phyloP scores from a whole-genome alignment of 106 monocot species.

The Apostasia ramifera region DNA sequence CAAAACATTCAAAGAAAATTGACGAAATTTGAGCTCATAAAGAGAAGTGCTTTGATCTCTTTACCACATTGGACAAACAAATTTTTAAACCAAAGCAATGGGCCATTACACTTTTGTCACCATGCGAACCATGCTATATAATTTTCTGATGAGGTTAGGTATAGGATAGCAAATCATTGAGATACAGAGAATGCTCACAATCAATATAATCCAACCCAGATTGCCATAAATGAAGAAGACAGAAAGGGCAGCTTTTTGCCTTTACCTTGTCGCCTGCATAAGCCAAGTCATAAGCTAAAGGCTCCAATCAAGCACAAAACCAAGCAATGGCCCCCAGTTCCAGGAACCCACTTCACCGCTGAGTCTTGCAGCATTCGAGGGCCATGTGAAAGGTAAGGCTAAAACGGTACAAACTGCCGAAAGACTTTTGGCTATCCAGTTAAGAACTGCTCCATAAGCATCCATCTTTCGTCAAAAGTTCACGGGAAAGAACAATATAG shows the following conservation, averaged over 20 bases:
- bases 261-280: background rate
- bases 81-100: background rate
- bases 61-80: background rate
- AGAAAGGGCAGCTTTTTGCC: no score
- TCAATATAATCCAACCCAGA: no score
- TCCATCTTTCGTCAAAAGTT: slow-evolving; percentile 4
- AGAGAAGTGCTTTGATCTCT: background rate
- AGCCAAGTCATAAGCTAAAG: background rate
- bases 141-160: background rate
- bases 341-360: background rate
- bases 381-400: no score
- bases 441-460: background rate
- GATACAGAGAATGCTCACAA: no score
- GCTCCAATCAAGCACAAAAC: background rate
- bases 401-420: background rate
- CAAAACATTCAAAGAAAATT: background rate
- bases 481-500: slow-evolving; percentile 2
- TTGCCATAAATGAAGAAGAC: background rate
- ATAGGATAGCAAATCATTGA: background rate
- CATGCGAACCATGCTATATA: background rate
- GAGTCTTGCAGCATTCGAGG: background rate
- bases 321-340: background rate
- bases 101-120: background rate
- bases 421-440: background rate
- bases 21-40: background rate